Percentiles rank a stretch among this genome's conserved stretches.
phyloP scores from a whole-genome alignment of 2,329 filamentous ascomycete species.

The Penicillium sp. region DNA sequence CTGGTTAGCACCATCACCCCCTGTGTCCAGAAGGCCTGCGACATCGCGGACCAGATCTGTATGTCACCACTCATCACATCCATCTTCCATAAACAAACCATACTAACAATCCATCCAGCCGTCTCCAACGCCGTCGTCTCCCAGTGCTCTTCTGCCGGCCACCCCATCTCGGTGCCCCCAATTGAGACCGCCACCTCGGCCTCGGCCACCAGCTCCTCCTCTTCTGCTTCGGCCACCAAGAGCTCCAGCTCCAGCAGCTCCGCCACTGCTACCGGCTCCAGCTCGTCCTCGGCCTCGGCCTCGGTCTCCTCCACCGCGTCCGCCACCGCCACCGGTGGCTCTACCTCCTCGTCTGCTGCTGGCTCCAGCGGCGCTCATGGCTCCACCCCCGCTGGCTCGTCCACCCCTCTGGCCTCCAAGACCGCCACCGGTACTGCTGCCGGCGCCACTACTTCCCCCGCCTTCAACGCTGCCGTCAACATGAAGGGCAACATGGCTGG shows the following conservation, averaged over 20 bases:
- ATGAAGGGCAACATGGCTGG: constrained; percentile 37
- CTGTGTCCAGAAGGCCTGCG: constrained; percentile 55
- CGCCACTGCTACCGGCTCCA: constrained; percentile 14
- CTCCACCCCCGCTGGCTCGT: constrained; percentile 20
- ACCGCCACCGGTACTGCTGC: constrained; percentile 19
- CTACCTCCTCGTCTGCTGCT: constrained; percentile 9
- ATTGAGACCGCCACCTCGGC: constrained; percentile 30
- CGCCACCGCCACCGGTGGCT: constrained; percentile 18
- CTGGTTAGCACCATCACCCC: constrained; percentile 52
- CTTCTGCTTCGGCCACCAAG: constrained; percentile 12
- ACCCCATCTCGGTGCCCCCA: constrained; percentile 46
- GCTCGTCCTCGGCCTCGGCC: constrained; percentile 6
- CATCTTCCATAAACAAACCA: no score
- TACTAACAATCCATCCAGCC: constrained; percentile 28
- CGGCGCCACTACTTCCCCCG: constrained; percentile 30
- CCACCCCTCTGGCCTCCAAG: constrained; percentile 27
- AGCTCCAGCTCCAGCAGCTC: constrained; percentile 12
- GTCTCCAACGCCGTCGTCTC: constrained; percentile 45
- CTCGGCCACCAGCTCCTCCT: constrained; percentile 7
- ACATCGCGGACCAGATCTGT: constrained; percentile 46
- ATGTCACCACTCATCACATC: constrained; percentile 19
- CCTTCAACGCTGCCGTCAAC: constrained; percentile 31
- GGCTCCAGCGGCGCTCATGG: constrained; percentile 4
- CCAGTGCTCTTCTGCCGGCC: constrained; percentile 44
- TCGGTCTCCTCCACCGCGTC: constrained; percentile 13